Base-by-base conservation (phyloP, 768 basidiomycete species). In the Leccinellum rugosiceps region DNA sequence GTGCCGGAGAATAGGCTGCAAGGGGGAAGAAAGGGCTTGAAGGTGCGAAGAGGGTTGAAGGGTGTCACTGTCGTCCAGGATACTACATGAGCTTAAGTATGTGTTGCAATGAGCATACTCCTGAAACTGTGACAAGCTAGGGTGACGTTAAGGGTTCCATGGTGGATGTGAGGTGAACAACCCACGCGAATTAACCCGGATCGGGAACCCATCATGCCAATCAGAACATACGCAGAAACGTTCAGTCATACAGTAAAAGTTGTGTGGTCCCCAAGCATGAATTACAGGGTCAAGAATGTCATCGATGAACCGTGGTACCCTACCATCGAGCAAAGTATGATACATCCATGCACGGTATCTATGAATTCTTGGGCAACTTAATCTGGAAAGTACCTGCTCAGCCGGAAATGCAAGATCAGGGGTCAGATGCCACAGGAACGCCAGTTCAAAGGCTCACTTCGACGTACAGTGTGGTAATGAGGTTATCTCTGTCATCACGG, bases 381-480 rank as follows among this genome's bases (percentile, higher is more conserved):
- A 92, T 79, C 72, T 93, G 89, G 69, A 92, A 91, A 48, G 88
- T 90, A 78, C 90, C 90, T 92, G 11, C 10, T 1, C 11, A 46
- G 30, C 50, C n/a, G 19, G 19, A 41, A 31, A 47, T 8, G 58
- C 23, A 57, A 45, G 17, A 14, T 23, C 28, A 50, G 6, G 4
- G 14, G 15, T 28, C 30, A 47, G 25, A 46, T n/a, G 10, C 1
- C 6, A 30, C 15, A 23, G 14, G 31, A 38, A 52, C 7, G n/a
- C 23, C 0, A 38, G 38, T 44, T 50, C 59, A 15, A 45, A 10
- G 8, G 21, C 21, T 5, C 17, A 3, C n/a, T 19, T 52, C 63
- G 31, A 63, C 81, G 32, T 72, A 94, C 94, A 96, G 79, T 95
- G 93, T 21, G 94, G 95, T 65, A 94, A 72, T 1, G 84, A 81